Conservation (phyloP, 2,329 filamentous ascomycete species). For the Parastagonospora nodorum region DNA sequence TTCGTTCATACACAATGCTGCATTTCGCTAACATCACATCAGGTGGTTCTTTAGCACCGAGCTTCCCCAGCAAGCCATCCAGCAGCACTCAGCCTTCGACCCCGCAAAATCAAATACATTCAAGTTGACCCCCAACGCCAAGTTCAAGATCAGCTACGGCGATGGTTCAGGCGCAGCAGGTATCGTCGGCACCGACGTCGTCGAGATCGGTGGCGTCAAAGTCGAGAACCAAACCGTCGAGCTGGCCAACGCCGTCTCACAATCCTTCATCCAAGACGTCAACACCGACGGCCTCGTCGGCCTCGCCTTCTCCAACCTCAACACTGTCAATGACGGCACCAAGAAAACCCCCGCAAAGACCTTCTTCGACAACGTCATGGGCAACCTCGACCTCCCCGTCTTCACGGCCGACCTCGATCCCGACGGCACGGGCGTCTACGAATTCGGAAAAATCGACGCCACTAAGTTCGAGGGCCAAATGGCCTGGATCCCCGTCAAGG, state of each 20-base stretch:
- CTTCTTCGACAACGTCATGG: conserved; percentile 73
- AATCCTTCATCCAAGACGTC: conserved; percentile 63
- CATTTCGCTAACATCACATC: conserved; percentile 14
- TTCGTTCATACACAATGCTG: not conserved
- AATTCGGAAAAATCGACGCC: conserved; percentile 73
- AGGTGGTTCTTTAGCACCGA: conserved; percentile 73
- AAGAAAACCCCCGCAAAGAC: conserved; percentile 68
- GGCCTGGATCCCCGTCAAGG: conserved; percentile 66
- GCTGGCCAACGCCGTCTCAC: conserved; percentile 64
- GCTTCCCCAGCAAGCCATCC: conserved; percentile 53
- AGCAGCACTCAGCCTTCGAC: conserved; percentile 62
- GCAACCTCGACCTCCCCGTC: conserved; percentile 65
- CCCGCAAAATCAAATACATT: conserved; percentile 59
- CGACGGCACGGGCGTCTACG: conserved; percentile 66
- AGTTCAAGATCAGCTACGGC: conserved; percentile 71
- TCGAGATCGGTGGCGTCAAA: conserved; percentile 68
- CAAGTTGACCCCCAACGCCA: conserved; percentile 54
- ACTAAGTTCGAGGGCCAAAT: conserved; percentile 67
- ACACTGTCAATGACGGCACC: conserved; percentile 59
- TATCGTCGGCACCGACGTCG: conserved; percentile 69
- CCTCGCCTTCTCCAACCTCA: conserved; percentile 68
- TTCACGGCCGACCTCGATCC: conserved; percentile 73
- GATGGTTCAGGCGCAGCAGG: conserved; percentile 68
- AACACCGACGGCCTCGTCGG: conserved; percentile 71
- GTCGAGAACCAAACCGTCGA: conserved; percentile 69